Conservation (phyloP, 495 filamentous ascomycete genomes). For the Barbatosphaeria neglecta region DNA sequence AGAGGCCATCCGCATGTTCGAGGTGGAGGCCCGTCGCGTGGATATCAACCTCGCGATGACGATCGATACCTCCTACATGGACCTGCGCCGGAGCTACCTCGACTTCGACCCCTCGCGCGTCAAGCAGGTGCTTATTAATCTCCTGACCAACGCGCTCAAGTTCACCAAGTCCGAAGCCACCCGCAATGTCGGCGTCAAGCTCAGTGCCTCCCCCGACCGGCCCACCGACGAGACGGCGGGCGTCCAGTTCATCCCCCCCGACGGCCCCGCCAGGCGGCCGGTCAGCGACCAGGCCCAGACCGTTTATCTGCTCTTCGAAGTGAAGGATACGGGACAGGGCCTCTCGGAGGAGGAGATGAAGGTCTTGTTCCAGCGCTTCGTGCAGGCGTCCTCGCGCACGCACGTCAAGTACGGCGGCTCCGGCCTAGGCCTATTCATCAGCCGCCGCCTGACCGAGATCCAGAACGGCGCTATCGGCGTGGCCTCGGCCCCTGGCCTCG, state of each 20-base stretch:
- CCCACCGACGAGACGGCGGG: constrained; percentile 19
- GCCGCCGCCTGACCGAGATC: constrained; percentile 56
- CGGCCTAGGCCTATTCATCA: constrained; percentile 69
- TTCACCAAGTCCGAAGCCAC: constrained; percentile 47
- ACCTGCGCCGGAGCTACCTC: constrained; percentile 51
- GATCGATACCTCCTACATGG: constrained; percentile 43
- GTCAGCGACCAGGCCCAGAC: constrained; percentile 16
- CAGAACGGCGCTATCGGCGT: constrained; percentile 71
- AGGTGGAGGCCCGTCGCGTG: constrained; percentile 53
- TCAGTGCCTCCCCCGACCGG: constrained; percentile 16
- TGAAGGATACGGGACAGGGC: constrained; percentile 64
- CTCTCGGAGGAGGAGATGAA: constrained; percentile 56
- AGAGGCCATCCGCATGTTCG: constrained; percentile 58
- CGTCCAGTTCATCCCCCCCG: constrained; percentile 26
- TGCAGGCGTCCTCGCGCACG: constrained; percentile 61
- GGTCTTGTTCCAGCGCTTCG: constrained; percentile 62
- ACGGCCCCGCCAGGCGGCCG: too few relatives aligned
- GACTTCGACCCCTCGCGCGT: constrained; percentile 58
- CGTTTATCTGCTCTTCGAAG: constrained; percentile 54
- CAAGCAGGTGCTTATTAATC: constrained; percentile 61
- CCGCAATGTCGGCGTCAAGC: constrained; percentile 21
- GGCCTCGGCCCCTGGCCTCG: constrained; percentile 49
- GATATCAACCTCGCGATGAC: constrained; percentile 53
- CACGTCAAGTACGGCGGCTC: constrained; percentile 67
- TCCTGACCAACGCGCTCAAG: constrained; percentile 64